These are phyloP conservation scores for Chenopodium album DNA, from an alignment of 148 eudicot species.

Conservation along the genomic window DNA sequence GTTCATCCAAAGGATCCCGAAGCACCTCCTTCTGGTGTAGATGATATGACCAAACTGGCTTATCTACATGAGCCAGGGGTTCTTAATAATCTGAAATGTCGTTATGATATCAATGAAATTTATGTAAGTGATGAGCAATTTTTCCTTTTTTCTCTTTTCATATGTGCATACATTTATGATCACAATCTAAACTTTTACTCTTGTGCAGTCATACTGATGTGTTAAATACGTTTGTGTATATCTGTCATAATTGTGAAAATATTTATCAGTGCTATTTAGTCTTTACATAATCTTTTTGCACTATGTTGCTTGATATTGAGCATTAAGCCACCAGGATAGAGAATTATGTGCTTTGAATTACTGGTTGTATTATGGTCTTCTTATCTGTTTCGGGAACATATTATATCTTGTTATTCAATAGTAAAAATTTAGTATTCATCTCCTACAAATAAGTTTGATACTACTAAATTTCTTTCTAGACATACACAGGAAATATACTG, in stretches of 20 bases:
- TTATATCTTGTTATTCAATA: not conserved
- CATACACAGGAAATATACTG: slow-evolving; percentile 89
- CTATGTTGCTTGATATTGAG: slow-evolving; percentile 8
- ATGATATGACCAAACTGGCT: slow-evolving; percentile 77
- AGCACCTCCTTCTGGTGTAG: slow-evolving; percentile 65
- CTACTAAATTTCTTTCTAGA: slow-evolving; percentile 44
- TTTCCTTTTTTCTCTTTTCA: slow-evolving; percentile 3
- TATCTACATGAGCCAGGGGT: slow-evolving; percentile 84
- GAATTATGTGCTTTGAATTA: not conserved
- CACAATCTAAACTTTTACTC: not conserved
- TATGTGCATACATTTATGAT: not conserved
- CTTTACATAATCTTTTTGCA: not conserved
- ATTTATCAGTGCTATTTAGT: not conserved
- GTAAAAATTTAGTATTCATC: not conserved
- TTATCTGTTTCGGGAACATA: not conserved
- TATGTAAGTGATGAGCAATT: slow-evolving; percentile 41
- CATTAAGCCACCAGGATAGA: not conserved
- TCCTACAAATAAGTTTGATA: slow-evolving; percentile 17
- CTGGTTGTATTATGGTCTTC: not conserved
- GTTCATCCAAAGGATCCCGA: slow-evolving; percentile 60
- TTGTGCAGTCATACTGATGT: not conserved
- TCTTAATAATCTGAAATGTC: slow-evolving; percentile 58
- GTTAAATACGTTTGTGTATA: not conserved
- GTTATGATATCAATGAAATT: slow-evolving; percentile 66
- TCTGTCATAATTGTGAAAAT: slow-evolving; percentile 2